Conservation (phyloP, 495 filamentous ascomycete genomes). For the Ramalina intermedia region DNA sequence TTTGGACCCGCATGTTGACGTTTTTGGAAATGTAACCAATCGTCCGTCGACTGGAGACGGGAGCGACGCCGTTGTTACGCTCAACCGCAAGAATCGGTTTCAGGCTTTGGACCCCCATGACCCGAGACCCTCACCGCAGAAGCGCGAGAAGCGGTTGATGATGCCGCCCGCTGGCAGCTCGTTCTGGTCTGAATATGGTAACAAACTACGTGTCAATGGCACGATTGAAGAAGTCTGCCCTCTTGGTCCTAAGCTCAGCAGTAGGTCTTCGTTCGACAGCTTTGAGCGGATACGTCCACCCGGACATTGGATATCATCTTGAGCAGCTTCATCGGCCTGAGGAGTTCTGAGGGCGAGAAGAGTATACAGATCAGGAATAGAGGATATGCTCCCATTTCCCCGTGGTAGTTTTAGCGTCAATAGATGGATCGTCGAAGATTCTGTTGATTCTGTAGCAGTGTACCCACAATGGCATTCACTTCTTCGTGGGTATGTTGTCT, state of each 20-base stretch:
- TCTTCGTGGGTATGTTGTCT: constrained; percentile 20
- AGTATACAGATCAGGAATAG: too few relatives aligned
- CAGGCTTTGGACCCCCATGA: background rate
- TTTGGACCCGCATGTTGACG: background rate
- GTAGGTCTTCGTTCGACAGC: background rate
- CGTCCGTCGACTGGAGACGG: background rate
- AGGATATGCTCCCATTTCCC: too few relatives aligned
- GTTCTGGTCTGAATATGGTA: constrained; percentile 51
- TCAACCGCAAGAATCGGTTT: background rate
- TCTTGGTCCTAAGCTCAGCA: constrained; percentile 5
- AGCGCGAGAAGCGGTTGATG: constrained; percentile 8
- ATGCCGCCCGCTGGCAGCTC: constrained; percentile 34
- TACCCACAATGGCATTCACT: background rate
- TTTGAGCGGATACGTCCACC: background rate
- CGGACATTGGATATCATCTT: background rate
- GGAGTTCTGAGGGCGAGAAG: too few relatives aligned
- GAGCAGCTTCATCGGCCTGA: too few relatives aligned
- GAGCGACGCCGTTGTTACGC: too few relatives aligned
- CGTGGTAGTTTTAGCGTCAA: background rate
- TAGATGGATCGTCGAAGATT: constrained; percentile 1
- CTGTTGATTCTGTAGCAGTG: background rate
- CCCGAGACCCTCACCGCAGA: background rate
- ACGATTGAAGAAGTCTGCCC: constrained; percentile 41
- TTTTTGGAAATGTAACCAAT: background rate
- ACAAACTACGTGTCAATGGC: constrained; percentile 52